Conservation (phyloP, 768 basidiomycete species). For the Hericium erinaceus region DNA sequence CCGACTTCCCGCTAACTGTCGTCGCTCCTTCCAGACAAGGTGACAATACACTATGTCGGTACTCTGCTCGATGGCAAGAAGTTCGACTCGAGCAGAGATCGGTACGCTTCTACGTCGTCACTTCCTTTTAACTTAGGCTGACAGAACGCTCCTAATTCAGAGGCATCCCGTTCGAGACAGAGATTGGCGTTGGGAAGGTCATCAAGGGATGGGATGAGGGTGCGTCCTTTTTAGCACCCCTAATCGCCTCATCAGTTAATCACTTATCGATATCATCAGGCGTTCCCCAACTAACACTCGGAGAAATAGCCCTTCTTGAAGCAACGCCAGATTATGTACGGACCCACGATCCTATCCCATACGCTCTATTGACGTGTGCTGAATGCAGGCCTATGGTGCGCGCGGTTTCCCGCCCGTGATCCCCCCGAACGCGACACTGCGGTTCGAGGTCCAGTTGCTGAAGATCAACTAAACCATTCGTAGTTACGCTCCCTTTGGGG, state of each 20-base stretch:
- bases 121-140: slow-evolving; percentile 1
- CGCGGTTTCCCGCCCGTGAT: slow-evolving; percentile 76
- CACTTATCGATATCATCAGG: slow-evolving; percentile 31
- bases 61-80: slow-evolving; percentile 50
- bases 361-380: slow-evolving; percentile 1
- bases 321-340: slow-evolving; percentile 74
- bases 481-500: background rate
- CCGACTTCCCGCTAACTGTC: background rate
- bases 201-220: slow-evolving; percentile 92
- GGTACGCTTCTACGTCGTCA: slow-evolving; percentile 33
- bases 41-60: slow-evolving; percentile 75
- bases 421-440: slow-evolving; percentile 64
- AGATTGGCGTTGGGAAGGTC: slow-evolving; percentile 74
- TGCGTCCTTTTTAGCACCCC: slow-evolving; percentile 20
- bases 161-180: slow-evolving; percentile 48
- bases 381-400: slow-evolving; percentile 54
- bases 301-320: slow-evolving; percentile 59
- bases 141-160: slow-evolving; percentile 26
- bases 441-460: slow-evolving; percentile 78
- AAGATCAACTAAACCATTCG: slow-evolving; percentile 42
- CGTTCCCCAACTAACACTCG: slow-evolving; percentile 67
- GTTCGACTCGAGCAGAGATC: slow-evolving; percentile 74
- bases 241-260: slow-evolving; percentile 6
- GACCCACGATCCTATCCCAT: slow-evolving; percentile 12
- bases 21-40: slow-evolving; percentile 40